Evolutionary conservation across 208 protist species (phyloP).

Genomic region (Naegleria lovaniensis): DNA sequence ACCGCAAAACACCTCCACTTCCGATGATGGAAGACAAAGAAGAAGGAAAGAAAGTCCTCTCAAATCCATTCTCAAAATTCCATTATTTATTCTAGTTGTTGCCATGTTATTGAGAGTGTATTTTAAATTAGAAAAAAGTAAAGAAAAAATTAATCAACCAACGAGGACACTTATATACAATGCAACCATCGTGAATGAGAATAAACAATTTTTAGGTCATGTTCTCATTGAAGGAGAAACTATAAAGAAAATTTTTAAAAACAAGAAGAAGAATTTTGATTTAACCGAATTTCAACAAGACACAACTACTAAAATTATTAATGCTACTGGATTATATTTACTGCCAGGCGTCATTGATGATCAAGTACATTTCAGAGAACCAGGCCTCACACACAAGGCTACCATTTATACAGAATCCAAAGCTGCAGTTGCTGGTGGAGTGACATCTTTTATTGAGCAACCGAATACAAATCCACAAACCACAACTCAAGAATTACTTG

Average conservation of each 20-base stretch:
- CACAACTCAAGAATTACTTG: slow-evolving; percentile 57
- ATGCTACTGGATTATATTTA: not conserved
- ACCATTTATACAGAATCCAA: slow-evolving; percentile 75
- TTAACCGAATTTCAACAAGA: not conserved
- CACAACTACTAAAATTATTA: not conserved
- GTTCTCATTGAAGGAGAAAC: not conserved
- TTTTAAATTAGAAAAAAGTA: not conserved
- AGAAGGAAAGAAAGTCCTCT: too few relatives aligned
- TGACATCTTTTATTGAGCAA: slow-evolving; percentile 70
- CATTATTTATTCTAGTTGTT: not conserved
- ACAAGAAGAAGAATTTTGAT: not conserved
- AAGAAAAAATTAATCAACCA: not conserved
- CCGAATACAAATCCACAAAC: slow-evolving; percentile 73
- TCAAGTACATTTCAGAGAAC: slow-evolving; percentile 84
- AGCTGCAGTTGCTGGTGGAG: slow-evolving; percentile 77
- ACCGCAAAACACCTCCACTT: too few relatives aligned
- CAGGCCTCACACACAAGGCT: slow-evolving; percentile 80
- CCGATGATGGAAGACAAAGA: too few relatives aligned
- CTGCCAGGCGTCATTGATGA: slow-evolving; percentile 79
- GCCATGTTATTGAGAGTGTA: not conserved
- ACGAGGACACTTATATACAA: not conserved
- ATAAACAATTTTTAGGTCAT: not conserved
- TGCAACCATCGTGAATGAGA: not conserved
- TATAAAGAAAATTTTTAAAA: not conserved
- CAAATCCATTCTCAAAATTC: not conserved